These are phyloP conservation scores for Orbilia brochopaga DNA, from an alignment of 2,329 filamentous ascomycete species.

Conservation along the genomic window DNA sequence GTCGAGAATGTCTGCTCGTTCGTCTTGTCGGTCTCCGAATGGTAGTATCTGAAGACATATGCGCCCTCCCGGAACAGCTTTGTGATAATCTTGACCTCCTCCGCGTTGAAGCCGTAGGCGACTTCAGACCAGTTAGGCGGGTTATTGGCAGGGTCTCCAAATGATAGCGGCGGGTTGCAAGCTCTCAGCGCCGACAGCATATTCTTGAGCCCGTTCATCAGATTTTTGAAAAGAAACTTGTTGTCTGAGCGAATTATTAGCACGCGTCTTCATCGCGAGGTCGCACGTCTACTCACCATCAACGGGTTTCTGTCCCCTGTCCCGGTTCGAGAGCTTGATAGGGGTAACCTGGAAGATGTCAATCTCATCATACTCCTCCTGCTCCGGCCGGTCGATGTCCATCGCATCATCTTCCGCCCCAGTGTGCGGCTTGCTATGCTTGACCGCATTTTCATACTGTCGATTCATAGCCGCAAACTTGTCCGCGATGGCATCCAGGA, in stretches of 20 bases:
- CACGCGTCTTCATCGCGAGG: background rate
- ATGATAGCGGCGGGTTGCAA: conserved; percentile 71
- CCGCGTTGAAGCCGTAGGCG: conserved; percentile 93
- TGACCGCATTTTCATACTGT: conserved; percentile 92
- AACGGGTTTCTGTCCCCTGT: conserved; percentile 86
- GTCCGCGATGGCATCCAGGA: conserved; percentile 94
- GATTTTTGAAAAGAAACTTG: conserved; percentile 95
- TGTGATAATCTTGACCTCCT: conserved; percentile 94
- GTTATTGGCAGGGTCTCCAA: conserved; percentile 71
- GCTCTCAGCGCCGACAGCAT: conserved; percentile 93
- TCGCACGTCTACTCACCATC: conserved; percentile 55
- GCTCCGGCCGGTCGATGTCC: conserved; percentile 70
- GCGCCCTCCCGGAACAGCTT: conserved; percentile 97
- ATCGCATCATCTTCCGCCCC: conserved; percentile 73
- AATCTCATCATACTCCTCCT: conserved; percentile 93
- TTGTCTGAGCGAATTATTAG: conserved; percentile 70
- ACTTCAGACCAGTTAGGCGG: conserved; percentile 90
- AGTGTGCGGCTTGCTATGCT: conserved; percentile 75
- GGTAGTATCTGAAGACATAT: conserved; percentile 95
- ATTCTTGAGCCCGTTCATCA: conserved; percentile 94
- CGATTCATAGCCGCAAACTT: conserved; percentile 99
- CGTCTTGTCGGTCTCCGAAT: conserved; percentile 71
- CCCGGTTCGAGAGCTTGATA: conserved; percentile 91
- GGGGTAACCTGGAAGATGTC: conserved; percentile 97
- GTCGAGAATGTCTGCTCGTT: conserved; percentile 53